Evolutionary conservation across 345 rosid species (phyloP), one percentile per base, ranked within the genome.

Genomic region (Geranium rotundifolium): DNA sequence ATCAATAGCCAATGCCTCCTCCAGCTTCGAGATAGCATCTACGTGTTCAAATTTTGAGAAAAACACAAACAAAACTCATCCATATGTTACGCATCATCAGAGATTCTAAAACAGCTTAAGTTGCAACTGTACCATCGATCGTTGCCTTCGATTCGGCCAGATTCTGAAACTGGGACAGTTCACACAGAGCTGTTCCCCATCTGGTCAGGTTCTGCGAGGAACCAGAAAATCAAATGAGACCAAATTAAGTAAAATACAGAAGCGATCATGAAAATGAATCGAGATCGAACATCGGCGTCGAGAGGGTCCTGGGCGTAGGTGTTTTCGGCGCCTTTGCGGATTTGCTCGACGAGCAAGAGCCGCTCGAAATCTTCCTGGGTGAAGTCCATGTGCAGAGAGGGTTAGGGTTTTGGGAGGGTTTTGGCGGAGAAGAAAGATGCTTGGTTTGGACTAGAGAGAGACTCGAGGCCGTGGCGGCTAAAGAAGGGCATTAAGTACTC

Each of bases 11-110:
- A 89, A 72, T 55, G 88, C 86, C 72, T 89, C 96, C 75, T 89
- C 95, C 29, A 89, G 74, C 83, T 89, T 87, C 7, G 82, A 62
- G 61, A 89, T 78, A 7, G 88, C 82, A 54, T 87, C 96, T 89
- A 73, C 52, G 41, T 18, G 17, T 1, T 31, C 29, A 46, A 15
- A 12, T 4, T 29, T 16, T 18, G 14, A 9, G 16, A 9, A 46
- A 7, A 46, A 2, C 52, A 46, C 52, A 46, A 12, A 46, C 13
- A 7, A 9, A 46, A 46, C 16, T 7, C 52, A 46, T 14, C 7
- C 46, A 37, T 37, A 37, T 37, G 46, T 37, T 37, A 14, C 10
- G 16, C 3, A 9, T 46, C 52, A 46, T 14, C 3, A 12, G 13
- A 46, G 12, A 46, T 0, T 46, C 52, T 10, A 14, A 46, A 46